Percentiles rank a stretch among this genome's conserved stretches.
Evolutionary conservation across 2,329 filamentous ascomycete species (phyloP).

Genomic region (Neurospora crassa): DNA sequence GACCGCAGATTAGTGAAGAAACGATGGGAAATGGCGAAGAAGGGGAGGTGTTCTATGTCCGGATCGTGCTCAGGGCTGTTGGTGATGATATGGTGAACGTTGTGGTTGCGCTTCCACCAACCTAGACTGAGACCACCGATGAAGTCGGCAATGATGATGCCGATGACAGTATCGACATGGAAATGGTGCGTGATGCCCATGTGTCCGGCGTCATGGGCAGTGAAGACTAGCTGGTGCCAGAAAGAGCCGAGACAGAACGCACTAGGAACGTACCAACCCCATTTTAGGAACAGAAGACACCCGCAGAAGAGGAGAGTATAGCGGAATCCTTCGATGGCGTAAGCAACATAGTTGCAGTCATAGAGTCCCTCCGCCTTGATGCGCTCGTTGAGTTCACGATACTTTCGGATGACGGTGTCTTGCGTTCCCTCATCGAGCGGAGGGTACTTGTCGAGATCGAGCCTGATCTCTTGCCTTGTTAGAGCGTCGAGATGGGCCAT

Average conservation of each 20-base stretch:
- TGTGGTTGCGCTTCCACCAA: constrained; percentile 97
- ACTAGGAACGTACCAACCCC: constrained; percentile 59
- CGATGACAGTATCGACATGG: constrained; percentile 71
- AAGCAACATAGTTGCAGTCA: constrained; percentile 73
- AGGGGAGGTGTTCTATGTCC: constrained; percentile 84
- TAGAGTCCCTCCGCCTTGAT: constrained; percentile 71
- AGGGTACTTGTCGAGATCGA: constrained; percentile 76
- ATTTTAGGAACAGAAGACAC: constrained; percentile 51
- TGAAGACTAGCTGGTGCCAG: constrained; percentile 94
- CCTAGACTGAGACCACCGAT: constrained; percentile 81
- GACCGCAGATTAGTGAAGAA: constrained; percentile 65
- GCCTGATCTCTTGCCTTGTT: constrained; percentile 63
- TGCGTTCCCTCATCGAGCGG: constrained; percentile 65
- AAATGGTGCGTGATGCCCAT: constrained; percentile 96
- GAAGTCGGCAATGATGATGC: constrained; percentile 84
- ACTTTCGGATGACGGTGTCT: constrained; percentile 66
- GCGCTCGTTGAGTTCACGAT: constrained; percentile 64
- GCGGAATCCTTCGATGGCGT: constrained; percentile 63
- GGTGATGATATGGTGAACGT: constrained; percentile 93
- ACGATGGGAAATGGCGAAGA: constrained; percentile 79
- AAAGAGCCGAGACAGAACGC: constrained; percentile 69
- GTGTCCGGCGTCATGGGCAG: constrained; percentile 89
- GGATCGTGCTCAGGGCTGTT: constrained; percentile 94
- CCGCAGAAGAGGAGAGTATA: constrained; percentile 59
- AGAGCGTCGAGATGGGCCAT: constrained; percentile 62